A percentile compares a stretch with the other conserved stretches of the same genome.
Evolutionary conservation across 2,329 filamentous ascomycete genomes (phyloP).

Genomic region (Xylariaceae sp.): DNA sequence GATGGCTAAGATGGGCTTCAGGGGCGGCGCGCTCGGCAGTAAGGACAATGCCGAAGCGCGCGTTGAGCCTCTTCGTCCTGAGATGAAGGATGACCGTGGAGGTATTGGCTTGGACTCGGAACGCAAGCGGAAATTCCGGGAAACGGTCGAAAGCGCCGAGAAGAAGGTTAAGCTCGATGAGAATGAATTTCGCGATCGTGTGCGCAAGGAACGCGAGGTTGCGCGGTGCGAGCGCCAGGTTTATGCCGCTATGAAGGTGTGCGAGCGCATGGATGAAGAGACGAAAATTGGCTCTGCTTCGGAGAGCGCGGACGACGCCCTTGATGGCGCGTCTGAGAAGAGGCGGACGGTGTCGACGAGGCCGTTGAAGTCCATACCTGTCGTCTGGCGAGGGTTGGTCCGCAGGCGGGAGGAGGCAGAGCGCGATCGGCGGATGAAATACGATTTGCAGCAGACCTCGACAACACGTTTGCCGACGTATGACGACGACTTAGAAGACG

Average conservation of each 20-base stretch:
- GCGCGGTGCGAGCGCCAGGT: slow-evolving; percentile 65
- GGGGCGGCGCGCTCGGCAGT: slow-evolving; percentile 69
- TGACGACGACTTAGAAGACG: slow-evolving; percentile 64
- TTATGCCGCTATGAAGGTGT: slow-evolving; percentile 74
- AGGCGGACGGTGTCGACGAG: slow-evolving; percentile 40
- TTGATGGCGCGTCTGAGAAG: slow-evolving; percentile 19
- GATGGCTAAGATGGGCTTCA: slow-evolving; percentile 96
- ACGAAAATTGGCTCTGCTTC: slow-evolving; percentile 16
- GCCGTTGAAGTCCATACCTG: slow-evolving; percentile 63
- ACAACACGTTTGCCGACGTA: slow-evolving; percentile 60
- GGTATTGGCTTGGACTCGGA: slow-evolving; percentile 83
- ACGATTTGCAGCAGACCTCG: slow-evolving; percentile 63
- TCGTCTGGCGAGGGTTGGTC: slow-evolving; percentile 76
- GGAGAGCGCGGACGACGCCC: not conserved
- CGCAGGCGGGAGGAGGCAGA: slow-evolving; percentile 66
- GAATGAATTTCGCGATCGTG: slow-evolving; percentile 67
- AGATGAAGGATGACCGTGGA: slow-evolving; percentile 71
- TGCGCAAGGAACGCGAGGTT: slow-evolving; percentile 66
- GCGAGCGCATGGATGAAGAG: slow-evolving; percentile 69
- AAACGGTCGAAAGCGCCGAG: slow-evolving; percentile 53
- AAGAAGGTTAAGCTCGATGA: slow-evolving; percentile 64
- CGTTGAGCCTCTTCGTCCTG: slow-evolving; percentile 68
- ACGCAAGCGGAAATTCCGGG: slow-evolving; percentile 70
- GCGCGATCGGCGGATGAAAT: slow-evolving; percentile 59
- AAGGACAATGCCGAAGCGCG: slow-evolving; percentile 38